A percentile compares a stretch with the other conserved stretches of the same genome.
These are phyloP conservation scores for Gastrolobium bilobum DNA, from an alignment of 306 rosid species.

Conservation along the genomic window DNA sequence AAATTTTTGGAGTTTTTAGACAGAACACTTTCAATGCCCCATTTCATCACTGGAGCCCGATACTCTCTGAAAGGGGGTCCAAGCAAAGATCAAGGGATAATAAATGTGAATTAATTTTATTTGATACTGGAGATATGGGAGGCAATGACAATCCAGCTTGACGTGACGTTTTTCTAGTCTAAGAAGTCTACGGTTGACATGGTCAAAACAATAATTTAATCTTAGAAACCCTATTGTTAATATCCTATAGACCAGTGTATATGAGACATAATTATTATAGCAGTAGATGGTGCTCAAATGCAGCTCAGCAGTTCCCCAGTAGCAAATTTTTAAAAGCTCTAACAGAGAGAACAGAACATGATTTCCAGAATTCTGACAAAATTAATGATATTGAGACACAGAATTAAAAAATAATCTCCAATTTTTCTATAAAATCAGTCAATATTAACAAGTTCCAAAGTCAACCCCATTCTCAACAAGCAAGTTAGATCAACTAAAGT, in stretches of 20 bases:
- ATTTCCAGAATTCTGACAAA: slow-evolving; percentile 10
- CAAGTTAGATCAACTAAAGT: slow-evolving; percentile 23
- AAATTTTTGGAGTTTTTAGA: slow-evolving; percentile 49
- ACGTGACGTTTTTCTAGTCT: slow-evolving; percentile 28
- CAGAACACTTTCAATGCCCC: slow-evolving; percentile 40
- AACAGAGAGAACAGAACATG: slow-evolving; percentile 12
- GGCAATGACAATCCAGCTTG: slow-evolving; percentile 17
- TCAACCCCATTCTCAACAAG: slow-evolving; percentile 8
- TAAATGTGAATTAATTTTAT: neutral
- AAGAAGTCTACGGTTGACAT: slow-evolving; percentile 8
- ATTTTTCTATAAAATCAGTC: slow-evolving; percentile 5
- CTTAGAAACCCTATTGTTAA: slow-evolving; percentile 16
- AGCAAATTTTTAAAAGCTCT: neutral
- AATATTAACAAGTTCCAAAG: neutral
- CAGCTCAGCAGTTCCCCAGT: slow-evolving; percentile 5
- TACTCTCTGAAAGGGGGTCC: neutral
- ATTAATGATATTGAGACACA: no score
- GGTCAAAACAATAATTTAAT: slow-evolving; percentile 15
- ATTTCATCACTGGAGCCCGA: slow-evolving; percentile 25
- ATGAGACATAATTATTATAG: neutral
- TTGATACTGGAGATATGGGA: neutral
- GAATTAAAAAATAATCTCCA: neutral
- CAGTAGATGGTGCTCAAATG: neutral
- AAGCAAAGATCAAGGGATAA: neutral
- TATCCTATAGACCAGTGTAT: neutral